Base-by-base conservation (phyloP, 352 stramenopile species). In the Lagenidium giganteum region DNA sequence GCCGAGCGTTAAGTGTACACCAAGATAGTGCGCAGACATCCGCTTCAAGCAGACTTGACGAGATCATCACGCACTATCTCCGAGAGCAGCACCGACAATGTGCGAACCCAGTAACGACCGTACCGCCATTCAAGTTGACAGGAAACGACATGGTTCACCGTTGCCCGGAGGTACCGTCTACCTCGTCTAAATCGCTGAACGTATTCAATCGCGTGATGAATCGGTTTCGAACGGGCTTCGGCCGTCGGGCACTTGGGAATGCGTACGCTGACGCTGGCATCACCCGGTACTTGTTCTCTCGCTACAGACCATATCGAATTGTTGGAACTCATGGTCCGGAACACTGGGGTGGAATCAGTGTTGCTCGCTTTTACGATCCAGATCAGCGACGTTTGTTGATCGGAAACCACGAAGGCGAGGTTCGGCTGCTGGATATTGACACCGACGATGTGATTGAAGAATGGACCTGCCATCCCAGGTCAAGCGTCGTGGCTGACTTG, bases 51-150 rank as follows among this genome's bases (percentile, higher is more conserved):
- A 76, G 79, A 33, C 32, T 91, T 11, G 79, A 95, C 48, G 68
- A 76, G 21, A 92, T 96, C 31, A 91, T 95, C 27, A 87, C 71
- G 2, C 77, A 93, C 51, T 95, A 92, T 42, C 57, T 94, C 16
- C 72, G 83, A 42, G 82, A 94, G 33, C 85, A 96, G 51, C 85
- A 96, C 48, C 81, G 85, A 5, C 83, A 93, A 42, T 96, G 85
- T 39, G 47, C 77, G 0, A 91, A 94, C 29, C 85, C 85, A 22
- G 76, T 96, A 12, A 86, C 83, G 13, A 91, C 86, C 1, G 75
- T 95, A 2, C 85, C 85, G 0, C 82, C 83, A 14, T 93, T 96
- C 56, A 86, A 88, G 28, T 43, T 96, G 14, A 41, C 88, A 6
- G 74, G 69, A 4, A 59, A 65, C 26, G 55, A 66, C 17, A 60